Evolutionary conservation across 352 stramenopile species (phyloP), one percentile per base, ranked within the genome.

Genomic region (Phytophthora nicotianae): DNA sequence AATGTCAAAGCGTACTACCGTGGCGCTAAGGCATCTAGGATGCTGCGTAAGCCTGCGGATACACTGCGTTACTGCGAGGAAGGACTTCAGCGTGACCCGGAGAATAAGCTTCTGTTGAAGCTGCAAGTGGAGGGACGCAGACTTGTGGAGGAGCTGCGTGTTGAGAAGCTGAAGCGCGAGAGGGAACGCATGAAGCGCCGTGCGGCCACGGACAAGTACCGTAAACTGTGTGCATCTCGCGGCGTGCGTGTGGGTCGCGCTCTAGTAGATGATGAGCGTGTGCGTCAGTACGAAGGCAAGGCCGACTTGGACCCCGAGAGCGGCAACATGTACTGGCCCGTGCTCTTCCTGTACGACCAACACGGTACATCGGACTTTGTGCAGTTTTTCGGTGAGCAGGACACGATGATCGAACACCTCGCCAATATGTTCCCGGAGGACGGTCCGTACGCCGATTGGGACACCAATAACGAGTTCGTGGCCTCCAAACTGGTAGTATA

Each of bases 401-500:
- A 96, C 63, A 57, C 74, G 32, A 72, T 95, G 38, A 89, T 95
- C 42, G 86, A 95, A 60, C 88, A 96, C 68, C 59, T 96, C 52
- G 88, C 86, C 58, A 95, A 95, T 68, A 95, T 95, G 86, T 96
- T 96, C 68, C 88, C 88, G 0, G 88, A 96, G 50, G 85, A 93
- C 41, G 88, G 88, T 0, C 84, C 88, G 46, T 92, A 85, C 61
- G 88, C 82, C 40, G 72, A 94, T 19, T 96, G 88, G 88, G 88
- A 96, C 68, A 65, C 52, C 11, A 70, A 81, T 3, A 57, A 87
- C 11, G 71, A 88, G 62, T 96, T 92, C 59, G 75, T 88, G 46
- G 88, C 86, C 17, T 94, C 84, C 24, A 77, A 85, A 19, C 67
- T 96, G 26, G 81, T 88, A 17, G 67, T 94, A 21, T 95, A 91